A percentile compares a stretch with the other conserved stretches of the same genome.
Conservation (phyloP, 106 monocot genomes). For the Triglochin maritima region DNA sequence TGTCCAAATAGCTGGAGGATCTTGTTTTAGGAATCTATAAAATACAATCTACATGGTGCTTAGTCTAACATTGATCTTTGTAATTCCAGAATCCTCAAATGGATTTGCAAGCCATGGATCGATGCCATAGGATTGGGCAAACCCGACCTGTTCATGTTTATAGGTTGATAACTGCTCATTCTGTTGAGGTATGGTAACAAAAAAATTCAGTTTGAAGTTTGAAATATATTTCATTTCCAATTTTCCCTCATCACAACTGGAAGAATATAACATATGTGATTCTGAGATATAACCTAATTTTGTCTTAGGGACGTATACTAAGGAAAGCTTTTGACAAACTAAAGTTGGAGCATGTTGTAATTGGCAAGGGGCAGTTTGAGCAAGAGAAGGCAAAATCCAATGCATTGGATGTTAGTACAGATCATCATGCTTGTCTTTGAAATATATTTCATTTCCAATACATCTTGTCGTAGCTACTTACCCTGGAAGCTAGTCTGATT, state of each 20-base stretch:
- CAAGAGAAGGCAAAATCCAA: constrained; percentile 58
- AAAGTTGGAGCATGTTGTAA: constrained; percentile 91
- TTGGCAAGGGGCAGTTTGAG: constrained; percentile 85
- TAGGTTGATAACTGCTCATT: constrained; percentile 75
- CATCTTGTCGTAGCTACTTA: no score
- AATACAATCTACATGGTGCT: no score
- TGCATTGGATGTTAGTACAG: constrained; percentile 43
- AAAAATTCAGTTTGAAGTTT: not conserved
- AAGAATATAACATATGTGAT: not conserved
- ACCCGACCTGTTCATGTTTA: constrained; percentile 86
- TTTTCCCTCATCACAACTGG: not conserved
- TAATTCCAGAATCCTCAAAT: constrained; percentile 81
- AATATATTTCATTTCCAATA: not conserved
- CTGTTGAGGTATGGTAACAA: constrained; percentile 54
- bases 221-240: not conserved
- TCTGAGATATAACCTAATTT: no score
- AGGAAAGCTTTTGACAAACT: constrained; percentile 85
- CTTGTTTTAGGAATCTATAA: no score
- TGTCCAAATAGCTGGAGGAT: no score
- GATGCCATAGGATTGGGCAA: constrained; percentile 98
- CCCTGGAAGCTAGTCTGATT: no score
- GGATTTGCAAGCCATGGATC: constrained; percentile 99
- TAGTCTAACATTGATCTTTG: no score
- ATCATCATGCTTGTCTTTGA: not conserved
- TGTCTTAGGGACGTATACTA: constrained; percentile 57